phyloP scores from a whole-genome alignment of 2,329 filamentous ascomycete species.

The Cercospora brassicicola region DNA sequence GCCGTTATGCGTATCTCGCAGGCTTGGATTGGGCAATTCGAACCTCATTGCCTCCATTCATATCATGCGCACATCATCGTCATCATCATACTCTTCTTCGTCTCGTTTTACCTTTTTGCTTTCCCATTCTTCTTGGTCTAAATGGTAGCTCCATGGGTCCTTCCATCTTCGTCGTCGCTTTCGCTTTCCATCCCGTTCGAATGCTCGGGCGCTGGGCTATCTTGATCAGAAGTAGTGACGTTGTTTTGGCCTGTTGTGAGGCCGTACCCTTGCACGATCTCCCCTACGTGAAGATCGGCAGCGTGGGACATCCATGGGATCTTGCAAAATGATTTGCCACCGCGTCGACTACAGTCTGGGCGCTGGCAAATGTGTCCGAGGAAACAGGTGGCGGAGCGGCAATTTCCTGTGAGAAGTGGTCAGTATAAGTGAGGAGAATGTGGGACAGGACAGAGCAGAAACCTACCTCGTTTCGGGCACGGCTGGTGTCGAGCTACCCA shows the following conservation, averaged over 20 bases:
- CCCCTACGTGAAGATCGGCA: slow-evolving; percentile 20
- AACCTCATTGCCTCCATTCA: neutral
- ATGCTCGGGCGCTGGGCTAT: neutral
- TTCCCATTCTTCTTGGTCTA: neutral
- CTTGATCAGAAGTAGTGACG: neutral
- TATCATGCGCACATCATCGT: neutral
- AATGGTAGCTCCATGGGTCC: neutral
- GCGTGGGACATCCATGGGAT: slow-evolving; percentile 21
- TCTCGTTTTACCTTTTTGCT: neutral
- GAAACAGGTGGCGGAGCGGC: slow-evolving; percentile 48
- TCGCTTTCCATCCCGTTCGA: neutral
- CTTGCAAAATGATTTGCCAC: slow-evolving; percentile 34
- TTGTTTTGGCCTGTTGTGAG: neutral
- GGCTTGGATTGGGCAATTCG: neutral
- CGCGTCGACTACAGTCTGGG: slow-evolving; percentile 32
- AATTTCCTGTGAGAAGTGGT: slow-evolving; percentile 27
- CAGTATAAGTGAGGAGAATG: too few relatives aligned
- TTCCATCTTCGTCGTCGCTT: neutral
- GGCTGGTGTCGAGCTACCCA: slow-evolving; percentile 48
- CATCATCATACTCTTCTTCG: neutral
- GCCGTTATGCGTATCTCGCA: neutral
- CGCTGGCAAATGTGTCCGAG: slow-evolving; percentile 51
- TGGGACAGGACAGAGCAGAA: neutral
- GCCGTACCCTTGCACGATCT: slow-evolving; percentile 13
- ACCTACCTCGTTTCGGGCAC: slow-evolving; percentile 42